Evolutionary conservation across 805 yeast genomes (phyloP).

Genomic region (Sungouiozyma intestinalis): DNA sequence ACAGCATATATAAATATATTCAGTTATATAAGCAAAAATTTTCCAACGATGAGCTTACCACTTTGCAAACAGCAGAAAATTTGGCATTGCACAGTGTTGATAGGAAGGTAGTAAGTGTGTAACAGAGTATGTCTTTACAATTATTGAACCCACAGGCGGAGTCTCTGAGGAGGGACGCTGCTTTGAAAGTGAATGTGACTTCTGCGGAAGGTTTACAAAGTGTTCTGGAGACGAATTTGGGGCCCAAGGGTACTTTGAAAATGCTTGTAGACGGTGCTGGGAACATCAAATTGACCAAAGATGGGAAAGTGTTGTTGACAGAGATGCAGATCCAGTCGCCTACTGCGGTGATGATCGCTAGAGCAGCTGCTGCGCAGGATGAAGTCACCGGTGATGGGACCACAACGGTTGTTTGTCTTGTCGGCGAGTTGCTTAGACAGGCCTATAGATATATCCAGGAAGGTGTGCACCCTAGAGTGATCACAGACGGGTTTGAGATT

Average conservation of each 20-base stretch:
- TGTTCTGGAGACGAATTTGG: constrained; percentile 83
- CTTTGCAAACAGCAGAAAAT: too few species aligned
- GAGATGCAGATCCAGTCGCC: constrained; percentile 97
- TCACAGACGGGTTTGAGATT: constrained; percentile 89
- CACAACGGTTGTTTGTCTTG: constrained; percentile 86
- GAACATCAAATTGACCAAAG: constrained; percentile 87
- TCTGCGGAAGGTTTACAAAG: constrained; percentile 97
- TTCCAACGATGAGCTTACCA: not conserved
- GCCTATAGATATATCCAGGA: constrained; percentile 86
- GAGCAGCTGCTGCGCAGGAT: constrained; percentile 98
- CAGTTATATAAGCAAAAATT: not conserved
- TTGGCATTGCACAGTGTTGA: too few species aligned
- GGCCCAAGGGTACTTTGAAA: constrained; percentile 95
- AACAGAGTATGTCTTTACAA: constrained; percentile 49
- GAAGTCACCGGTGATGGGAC: constrained; percentile 99
- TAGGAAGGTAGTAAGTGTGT: too few species aligned
- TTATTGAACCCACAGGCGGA: constrained; percentile 95
- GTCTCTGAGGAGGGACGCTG: constrained; percentile 90
- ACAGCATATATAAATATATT: too few species aligned
- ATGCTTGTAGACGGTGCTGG: constrained; percentile 97
- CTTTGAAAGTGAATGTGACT: constrained; percentile 84
- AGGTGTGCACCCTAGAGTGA: constrained; percentile 91
- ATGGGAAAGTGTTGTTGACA: constrained; percentile 83
- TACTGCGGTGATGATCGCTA: constrained; percentile 82
- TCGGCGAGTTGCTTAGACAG: constrained; percentile 89